These are phyloP conservation scores for Calendula officinalis DNA, from an alignment of 129 eudicot species.

Conservation along the genomic window DNA sequence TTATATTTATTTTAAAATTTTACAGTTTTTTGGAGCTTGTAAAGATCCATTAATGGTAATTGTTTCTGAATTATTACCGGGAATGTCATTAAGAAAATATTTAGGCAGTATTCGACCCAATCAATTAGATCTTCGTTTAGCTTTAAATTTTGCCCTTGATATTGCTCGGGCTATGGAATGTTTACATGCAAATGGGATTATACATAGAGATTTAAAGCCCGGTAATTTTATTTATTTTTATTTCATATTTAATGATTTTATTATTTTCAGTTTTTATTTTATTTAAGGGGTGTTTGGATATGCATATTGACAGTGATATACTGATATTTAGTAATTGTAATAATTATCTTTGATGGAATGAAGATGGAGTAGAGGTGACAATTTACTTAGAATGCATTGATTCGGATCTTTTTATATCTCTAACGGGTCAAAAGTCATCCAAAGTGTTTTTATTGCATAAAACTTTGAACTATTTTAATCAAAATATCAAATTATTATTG, in stretches of 20 bases:
- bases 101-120: constrained; percentile 76
- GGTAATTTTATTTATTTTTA: constrained; percentile 37
- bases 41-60: constrained; percentile 98
- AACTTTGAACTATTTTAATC: background rate
- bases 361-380: background rate
- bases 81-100: constrained; percentile 91
- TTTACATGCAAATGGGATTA: constrained; percentile 94
- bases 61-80: constrained; percentile 87
- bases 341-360: background rate
- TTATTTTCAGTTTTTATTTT: background rate
- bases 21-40: constrained; percentile 97
- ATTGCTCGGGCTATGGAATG: constrained; percentile 96
- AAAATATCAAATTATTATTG: background rate
- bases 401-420: background rate
- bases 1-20: background rate
- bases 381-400: background rate
- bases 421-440: background rate
- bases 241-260: background rate
- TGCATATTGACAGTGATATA: background rate
- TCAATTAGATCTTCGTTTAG: constrained; percentile 67
- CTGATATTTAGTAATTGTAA: background rate
- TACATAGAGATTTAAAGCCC: constrained; percentile 94
- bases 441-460: background rate
- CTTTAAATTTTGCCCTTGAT: constrained; percentile 82
- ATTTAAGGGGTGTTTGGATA: background rate